A percentile compares a stretch with the other conserved stretches of the same genome.
phyloP scores from a whole-genome alignment of 495 filamentous ascomycete genomes.

The Lasiosphaeris hirsuta region DNA sequence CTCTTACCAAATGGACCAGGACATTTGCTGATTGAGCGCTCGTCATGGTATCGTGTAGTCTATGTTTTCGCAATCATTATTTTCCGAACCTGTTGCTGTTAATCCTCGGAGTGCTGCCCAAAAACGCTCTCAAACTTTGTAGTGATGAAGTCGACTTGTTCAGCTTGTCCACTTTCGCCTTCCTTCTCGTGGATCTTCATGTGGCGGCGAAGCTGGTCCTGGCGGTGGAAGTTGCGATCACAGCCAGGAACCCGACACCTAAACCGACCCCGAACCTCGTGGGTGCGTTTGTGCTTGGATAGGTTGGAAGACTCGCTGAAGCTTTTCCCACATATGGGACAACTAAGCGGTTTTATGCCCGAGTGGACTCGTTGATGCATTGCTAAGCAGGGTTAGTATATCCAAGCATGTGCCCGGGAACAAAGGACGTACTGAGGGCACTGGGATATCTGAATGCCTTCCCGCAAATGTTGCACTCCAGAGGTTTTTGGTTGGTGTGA shows the following conservation, averaged over 20 bases:
- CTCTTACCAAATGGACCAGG: neutral
- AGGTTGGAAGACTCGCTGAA: conserved; percentile 58
- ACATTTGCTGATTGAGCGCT: neutral
- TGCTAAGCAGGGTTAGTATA: conserved; percentile 33
- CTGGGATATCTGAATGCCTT: conserved; percentile 56
- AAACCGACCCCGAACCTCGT: conserved; percentile 49
- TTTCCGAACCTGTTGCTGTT: neutral
- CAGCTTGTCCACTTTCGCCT: neutral
- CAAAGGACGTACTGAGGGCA: conserved; percentile 46
- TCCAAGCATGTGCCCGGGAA: neutral
- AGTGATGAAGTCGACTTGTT: neutral
- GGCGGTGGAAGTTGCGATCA: conserved; percentile 51
- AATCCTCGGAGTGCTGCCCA: neutral
- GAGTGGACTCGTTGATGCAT: conserved; percentile 58
- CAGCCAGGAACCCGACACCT: conserved; percentile 47
- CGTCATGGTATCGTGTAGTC: neutral
- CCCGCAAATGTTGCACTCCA: conserved; percentile 49
- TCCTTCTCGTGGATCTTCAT: conserved; percentile 37
- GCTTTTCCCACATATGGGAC: conserved; percentile 45
- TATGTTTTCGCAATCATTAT: neutral
- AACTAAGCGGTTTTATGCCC: conserved; percentile 46
- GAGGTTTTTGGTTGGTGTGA: conserved; percentile 61
- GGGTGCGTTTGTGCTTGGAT: conserved; percentile 50
- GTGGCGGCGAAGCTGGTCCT: conserved; percentile 53
- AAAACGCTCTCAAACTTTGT: conserved; percentile 8